Evolutionary conservation across 78 protist species (phyloP), one percentile per base, ranked within the genome.

Genomic region (Parvularia atlantis): DNA sequence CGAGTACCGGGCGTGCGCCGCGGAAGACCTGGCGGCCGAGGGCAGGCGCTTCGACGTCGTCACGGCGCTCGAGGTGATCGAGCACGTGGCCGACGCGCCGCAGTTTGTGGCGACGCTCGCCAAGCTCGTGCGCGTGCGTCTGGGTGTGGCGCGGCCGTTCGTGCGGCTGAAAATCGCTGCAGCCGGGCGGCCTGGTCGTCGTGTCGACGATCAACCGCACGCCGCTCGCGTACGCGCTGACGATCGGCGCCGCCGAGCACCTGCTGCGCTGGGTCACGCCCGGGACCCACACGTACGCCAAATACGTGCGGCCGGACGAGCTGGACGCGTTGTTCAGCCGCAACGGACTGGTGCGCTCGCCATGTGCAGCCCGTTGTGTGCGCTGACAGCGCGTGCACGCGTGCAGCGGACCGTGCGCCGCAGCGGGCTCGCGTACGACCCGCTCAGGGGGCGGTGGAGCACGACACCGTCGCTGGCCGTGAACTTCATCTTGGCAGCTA

Each of bases 121-220:
- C 26, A 17, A 17, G 10, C 33, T 71, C 17, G 48, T 71, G 31
- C 43, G 48, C 59, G 71, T 67, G 20, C 24, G 19, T n/a, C n/a
- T n/a, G n/a, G n/a, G n/a, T n/a, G n/a, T n/a, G n/a, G n/a, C n/a
- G n/a, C n/a, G n/a, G n/a, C n/a, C n/a, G n/a, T n/a, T n/a, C n/a
- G n/a, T n/a, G n/a, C n/a, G n/a, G n/a, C n/a, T n/a, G n/a, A n/a
- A n/a, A n/a, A n/a, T n/a, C n/a, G n/a, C n/a, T n/a, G n/a, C 35
- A 63, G 68, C 57, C 71, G 20, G 46, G 46, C 11, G 71, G 71
- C 35, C 11, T 41, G 54, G 16, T 83, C 24, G 36, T 65, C 50
- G 41, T 80, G 7, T 69, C 79, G 24, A 78, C 88, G 26, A 39
- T 83, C 41, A 83, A 83, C 71, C 61, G 71, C 19, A 83, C 81